A percentile compares a stretch with the other conserved stretches of the same genome.
These are phyloP conservation scores for Vitis riparia DNA, from an alignment of 164 flowering plant species.

Conservation along the genomic window DNA sequence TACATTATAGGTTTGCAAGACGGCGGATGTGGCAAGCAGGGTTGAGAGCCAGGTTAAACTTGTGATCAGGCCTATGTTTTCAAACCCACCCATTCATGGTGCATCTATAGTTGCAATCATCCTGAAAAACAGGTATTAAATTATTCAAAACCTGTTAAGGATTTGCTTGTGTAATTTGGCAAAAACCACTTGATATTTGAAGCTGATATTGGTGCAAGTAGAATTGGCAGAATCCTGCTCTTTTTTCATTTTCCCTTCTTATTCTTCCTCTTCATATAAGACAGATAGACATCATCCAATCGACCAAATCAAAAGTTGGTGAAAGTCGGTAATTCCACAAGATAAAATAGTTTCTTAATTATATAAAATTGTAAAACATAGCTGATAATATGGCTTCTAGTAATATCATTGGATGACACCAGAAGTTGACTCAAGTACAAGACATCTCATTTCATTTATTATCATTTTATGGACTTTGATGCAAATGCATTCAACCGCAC, in stretches of 20 bases:
- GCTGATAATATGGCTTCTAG: not conserved
- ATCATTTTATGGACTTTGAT: too few relatives aligned
- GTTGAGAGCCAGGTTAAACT: conserved; percentile 98
- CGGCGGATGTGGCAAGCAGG: conserved; percentile 77
- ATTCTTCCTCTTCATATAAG: too few relatives aligned
- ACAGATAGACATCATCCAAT: too few relatives aligned
- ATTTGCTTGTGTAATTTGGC: not conserved
- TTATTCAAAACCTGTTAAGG: not conserved
- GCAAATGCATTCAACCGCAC: too few relatives aligned
- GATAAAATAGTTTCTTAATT: not conserved
- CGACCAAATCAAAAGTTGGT: not conserved
- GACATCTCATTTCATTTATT: not conserved
- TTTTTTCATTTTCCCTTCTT: not conserved
- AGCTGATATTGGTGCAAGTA: not conserved
- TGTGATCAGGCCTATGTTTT: conserved; percentile 98
- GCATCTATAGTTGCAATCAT: conserved; percentile 96
- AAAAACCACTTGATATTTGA: not conserved
- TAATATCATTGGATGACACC: not conserved
- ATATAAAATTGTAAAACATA: not conserved
- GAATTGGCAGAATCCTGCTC: not conserved
- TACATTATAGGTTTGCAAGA: conserved; percentile 63
- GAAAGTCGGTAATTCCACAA: not conserved
- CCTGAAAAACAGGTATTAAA: conserved; percentile 71
- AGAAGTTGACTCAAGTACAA: not conserved
- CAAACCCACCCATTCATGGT: conserved; percentile 97